phyloP scores from a whole-genome alignment of 1,139 yeast species.

The Yamadazyma oceani region DNA sequence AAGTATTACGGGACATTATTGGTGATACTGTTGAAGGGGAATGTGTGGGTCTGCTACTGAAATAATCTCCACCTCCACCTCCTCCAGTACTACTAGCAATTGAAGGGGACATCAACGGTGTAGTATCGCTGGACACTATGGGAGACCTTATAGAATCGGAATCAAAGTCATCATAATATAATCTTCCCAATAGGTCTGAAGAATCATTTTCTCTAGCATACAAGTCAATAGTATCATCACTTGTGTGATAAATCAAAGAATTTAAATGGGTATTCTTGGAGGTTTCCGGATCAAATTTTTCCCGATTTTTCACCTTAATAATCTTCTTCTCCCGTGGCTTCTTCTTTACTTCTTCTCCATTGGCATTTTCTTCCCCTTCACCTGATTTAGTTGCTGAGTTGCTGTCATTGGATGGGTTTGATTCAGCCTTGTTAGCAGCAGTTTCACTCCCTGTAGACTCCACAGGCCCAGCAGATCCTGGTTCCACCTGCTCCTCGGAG shows the following conservation, averaged over 20 bases:
- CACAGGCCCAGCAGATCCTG: too few species aligned
- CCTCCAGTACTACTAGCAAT: conserved; percentile 9
- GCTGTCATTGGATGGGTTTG: too few species aligned
- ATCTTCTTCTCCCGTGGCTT: conserved; percentile 15
- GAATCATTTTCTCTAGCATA: conserved; percentile 41
- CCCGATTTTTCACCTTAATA: conserved; percentile 13
- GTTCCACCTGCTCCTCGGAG: too few species aligned
- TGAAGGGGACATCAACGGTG: conserved; percentile 21
- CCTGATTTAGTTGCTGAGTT: conserved; percentile 1
- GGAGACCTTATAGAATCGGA: conserved; percentile 32
- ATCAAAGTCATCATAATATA: conserved; percentile 47
- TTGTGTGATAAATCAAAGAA: conserved; percentile 41
- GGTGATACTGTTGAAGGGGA: conserved; percentile 6
- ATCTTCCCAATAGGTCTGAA: conserved; percentile 43
- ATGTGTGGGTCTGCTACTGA: conserved; percentile 10
- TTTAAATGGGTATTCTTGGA: conserved; percentile 39
- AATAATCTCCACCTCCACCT: conserved; percentile 12
- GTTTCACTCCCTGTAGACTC: too few species aligned
- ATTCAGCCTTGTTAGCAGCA: background rate
- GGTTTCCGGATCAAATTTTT: conserved; percentile 32
- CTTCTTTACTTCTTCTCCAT: conserved; percentile 9
- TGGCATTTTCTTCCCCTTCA: background rate
- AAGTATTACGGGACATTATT: conserved; percentile 5
- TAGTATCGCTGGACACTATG: conserved; percentile 17
- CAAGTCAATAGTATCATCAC: conserved; percentile 41